Conservation (phyloP, 192 early-diverging fungal genomes). For the Rhizophagus prolifer region DNA sequence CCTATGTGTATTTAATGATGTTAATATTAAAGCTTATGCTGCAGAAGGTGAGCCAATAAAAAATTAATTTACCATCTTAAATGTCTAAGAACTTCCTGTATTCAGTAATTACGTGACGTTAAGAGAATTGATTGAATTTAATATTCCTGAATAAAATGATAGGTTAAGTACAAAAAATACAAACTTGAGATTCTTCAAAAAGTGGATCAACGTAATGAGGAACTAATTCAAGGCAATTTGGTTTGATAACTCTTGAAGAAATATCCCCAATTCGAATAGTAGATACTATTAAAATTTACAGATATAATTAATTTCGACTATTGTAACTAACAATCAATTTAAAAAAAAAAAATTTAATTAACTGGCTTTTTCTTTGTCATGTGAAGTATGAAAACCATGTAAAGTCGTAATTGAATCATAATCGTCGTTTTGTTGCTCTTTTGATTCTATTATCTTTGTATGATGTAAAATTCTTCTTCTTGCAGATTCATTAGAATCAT, state of each 20-base stretch:
- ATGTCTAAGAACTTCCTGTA: conserved; percentile 43
- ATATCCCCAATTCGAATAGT: conserved; percentile 61
- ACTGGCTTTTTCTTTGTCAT: neutral
- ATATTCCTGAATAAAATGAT: neutral
- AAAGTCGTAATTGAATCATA: neutral
- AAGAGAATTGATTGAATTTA: neutral
- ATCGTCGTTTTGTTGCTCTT: neutral
- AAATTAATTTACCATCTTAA: conserved; percentile 36
- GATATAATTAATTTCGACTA: neutral
- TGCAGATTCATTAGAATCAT: neutral
- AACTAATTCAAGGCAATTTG: conserved; percentile 52
- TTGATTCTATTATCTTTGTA: neutral
- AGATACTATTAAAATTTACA: conserved; percentile 33
- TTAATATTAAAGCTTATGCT: neutral
- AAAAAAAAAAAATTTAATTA: neutral
- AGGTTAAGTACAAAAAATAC: neutral
- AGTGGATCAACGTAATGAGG: conserved; percentile 50
- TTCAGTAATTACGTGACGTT: neutral
- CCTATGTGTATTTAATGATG: conserved; percentile 35
- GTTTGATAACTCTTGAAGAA: conserved; percentile 44
- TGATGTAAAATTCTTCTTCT: neutral
- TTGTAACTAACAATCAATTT: neutral
- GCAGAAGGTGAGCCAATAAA: neutral
- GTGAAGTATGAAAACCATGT: neutral
- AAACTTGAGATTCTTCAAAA: conserved; percentile 59